Evolutionary conservation across 257 asterid genomes (phyloP).

Genomic region (Gentiana macrophylla): DNA sequence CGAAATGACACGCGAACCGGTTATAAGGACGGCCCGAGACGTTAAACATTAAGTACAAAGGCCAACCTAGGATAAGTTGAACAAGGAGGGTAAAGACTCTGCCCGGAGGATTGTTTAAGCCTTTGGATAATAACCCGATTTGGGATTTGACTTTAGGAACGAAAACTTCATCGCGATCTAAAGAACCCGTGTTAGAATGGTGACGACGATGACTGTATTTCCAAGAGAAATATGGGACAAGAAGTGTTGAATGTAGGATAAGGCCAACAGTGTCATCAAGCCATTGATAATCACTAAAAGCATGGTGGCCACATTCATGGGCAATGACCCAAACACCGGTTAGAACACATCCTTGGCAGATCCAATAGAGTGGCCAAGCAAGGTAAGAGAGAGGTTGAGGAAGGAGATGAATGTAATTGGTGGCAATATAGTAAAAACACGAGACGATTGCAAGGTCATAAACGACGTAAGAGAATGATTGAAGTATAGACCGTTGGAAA

Average conservation of each 20-base stretch:
- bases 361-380: conserved; percentile 65
- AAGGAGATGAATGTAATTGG: conserved; percentile 49
- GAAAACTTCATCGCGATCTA: conserved; percentile 73
- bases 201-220: conserved; percentile 47
- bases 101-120: conserved; percentile 61
- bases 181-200: conserved; percentile 62
- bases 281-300: conserved; percentile 53
- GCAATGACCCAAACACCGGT: conserved; percentile 66
- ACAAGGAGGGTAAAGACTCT: conserved; percentile 32
- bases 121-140: conserved; percentile 28
- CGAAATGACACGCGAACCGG: conserved; percentile 70
- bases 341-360: conserved; percentile 59
- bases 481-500: conserved; percentile 68
- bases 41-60: conserved; percentile 60
- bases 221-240: conserved; percentile 52
- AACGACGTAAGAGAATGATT: conserved; percentile 59
- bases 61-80: conserved; percentile 75
- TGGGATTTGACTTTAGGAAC: conserved; percentile 50
- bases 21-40: conserved; percentile 57
- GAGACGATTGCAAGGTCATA: conserved; percentile 48
- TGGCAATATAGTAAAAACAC: conserved; percentile 51
- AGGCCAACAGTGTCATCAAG: conserved; percentile 55
- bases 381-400: conserved; percentile 38
- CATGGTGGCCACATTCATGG: conserved; percentile 59
- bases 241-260: conserved; percentile 33